These are phyloP conservation scores for Paramecium primaurelia DNA, from an alignment of 73 alveolate species.

Conservation along the genomic window DNA sequence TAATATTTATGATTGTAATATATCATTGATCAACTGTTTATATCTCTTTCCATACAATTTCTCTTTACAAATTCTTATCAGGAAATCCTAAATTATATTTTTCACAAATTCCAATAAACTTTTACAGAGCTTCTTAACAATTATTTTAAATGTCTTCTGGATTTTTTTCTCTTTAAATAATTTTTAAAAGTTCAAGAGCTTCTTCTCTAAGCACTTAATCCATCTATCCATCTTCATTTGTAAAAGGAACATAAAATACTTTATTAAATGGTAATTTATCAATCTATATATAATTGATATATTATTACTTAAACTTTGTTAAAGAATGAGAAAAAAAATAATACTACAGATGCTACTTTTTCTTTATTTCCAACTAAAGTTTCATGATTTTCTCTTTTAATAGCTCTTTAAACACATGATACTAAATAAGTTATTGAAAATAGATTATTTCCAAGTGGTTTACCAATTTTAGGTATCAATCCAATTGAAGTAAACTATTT, in stretches of 20 bases:
- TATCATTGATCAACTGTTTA: background rate
- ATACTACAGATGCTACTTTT: conserved; percentile 19
- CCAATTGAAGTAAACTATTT: background rate
- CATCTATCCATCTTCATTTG: background rate
- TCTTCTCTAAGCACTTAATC: background rate
- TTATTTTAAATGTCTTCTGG: background rate
- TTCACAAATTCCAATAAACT: background rate
- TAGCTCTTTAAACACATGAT: conserved; percentile 17
- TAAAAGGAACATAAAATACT: background rate
- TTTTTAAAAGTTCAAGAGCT: background rate
- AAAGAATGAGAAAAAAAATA: background rate
- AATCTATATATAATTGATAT: background rate
- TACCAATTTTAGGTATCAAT: background rate
- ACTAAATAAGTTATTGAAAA: background rate
- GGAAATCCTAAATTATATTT: conserved; percentile 30
- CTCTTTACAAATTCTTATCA: background rate
- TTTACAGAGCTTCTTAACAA: background rate
- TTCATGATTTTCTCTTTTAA: conserved; percentile 42
- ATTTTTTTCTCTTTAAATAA: background rate
- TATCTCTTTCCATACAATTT: background rate
- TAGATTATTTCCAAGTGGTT: background rate
- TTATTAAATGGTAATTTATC: background rate
- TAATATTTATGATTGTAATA: background rate
- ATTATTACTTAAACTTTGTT: background rate
- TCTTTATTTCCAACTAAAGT: conserved; percentile 33